phyloP scores from a whole-genome alignment of 768 basidiomycete species.

The Rhodotorula sphaerocarpa region DNA sequence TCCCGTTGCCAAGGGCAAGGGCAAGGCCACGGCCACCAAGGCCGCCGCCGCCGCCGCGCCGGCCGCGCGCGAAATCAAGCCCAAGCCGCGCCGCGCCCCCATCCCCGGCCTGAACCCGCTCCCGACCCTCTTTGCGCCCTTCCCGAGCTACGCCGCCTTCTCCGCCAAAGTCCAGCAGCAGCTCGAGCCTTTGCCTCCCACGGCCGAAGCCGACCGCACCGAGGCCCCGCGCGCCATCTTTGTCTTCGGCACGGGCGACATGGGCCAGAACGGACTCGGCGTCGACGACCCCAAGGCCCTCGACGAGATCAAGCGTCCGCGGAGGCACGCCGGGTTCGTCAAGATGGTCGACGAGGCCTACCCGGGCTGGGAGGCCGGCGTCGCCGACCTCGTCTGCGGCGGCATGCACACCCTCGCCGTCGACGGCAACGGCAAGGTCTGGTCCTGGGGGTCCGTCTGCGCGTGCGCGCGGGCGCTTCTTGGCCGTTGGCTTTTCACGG shows the following conservation, averaged over 20 bases:
- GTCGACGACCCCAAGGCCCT: constrained; percentile 49
- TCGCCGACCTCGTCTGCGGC: constrained; percentile 70
- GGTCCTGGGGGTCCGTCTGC: constrained; percentile 27
- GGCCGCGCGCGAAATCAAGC: not conserved
- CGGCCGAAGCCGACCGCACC: too few species aligned
- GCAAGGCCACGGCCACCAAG: not conserved
- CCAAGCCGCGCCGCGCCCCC: constrained; percentile 3
- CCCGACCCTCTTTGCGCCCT: constrained; percentile 4
- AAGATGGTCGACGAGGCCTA: constrained; percentile 61
- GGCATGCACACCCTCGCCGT: constrained; percentile 84
- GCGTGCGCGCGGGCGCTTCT: not conserved
- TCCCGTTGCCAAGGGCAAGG: too few species aligned
- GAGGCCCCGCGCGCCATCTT: constrained; percentile 50
- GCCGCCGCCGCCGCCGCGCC: not conserved
- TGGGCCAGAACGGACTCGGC: constrained; percentile 91
- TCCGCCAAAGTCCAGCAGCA: not conserved
- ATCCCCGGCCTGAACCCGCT: constrained; percentile 25
- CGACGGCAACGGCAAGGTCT: constrained; percentile 79
- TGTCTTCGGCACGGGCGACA: constrained; percentile 82
- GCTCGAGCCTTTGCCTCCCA: not conserved
- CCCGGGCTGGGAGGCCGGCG: constrained; percentile 58
- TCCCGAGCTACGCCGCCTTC: constrained; percentile 2
- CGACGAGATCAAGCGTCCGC: constrained; percentile 67
- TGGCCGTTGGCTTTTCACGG: too few species aligned
- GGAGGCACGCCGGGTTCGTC: constrained; percentile 65